Evolutionary conservation across 108 stramenopile genomes (phyloP), one percentile per base, ranked within the genome.

Genomic region (Licmophora abbreviata): DNA sequence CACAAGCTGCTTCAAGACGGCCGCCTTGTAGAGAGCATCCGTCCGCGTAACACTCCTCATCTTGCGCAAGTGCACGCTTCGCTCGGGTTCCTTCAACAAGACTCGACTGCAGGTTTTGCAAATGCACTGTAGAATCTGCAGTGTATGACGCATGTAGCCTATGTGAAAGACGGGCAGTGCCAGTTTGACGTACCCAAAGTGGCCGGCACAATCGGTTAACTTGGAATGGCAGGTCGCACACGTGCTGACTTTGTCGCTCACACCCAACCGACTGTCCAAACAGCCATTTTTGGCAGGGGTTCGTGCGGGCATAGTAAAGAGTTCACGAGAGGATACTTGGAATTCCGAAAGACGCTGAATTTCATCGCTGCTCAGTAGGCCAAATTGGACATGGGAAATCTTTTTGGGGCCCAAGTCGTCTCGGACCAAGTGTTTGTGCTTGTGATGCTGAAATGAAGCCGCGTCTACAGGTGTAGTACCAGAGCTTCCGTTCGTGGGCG

Each of bases 101-200:
- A 97, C 88, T 6, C 94, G 59, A n/a, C 87, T 85, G 64, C 98
- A 99, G 14, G 79, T 70, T 70, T 99, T 99, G 73, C 98, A 99
- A 29, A 97, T 89, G 69, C 95, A 92, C 66, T 97, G 95, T 41
- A 97, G 66, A 1, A 94, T 42, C 20, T 74, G 70, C 20, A 96
- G 69, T 8, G 91, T 97, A 59, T 95, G 94, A 53, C 94, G 94
- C 54, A 97, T 72, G 67, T 88, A 99, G 3, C 98, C 98, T 47
- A 97, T 94, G 73, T 99, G 96, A 63, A 97, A 99, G 47, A 95
- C 94, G 1, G 98, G 98, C 37, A 99, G 75, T 9, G 92, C 87
- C 26, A 99, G 61, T 29, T 81, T 71, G 54, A 99, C 94, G 71
- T 94, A 89, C 0, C 96, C 98, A 62, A 75, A 99, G 56, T 97